Percentiles rank a stretch among this genome's conserved stretches.
Conservation (phyloP, 2,329 filamentous ascomycete genomes). For the Nannizzia gypsea region DNA sequence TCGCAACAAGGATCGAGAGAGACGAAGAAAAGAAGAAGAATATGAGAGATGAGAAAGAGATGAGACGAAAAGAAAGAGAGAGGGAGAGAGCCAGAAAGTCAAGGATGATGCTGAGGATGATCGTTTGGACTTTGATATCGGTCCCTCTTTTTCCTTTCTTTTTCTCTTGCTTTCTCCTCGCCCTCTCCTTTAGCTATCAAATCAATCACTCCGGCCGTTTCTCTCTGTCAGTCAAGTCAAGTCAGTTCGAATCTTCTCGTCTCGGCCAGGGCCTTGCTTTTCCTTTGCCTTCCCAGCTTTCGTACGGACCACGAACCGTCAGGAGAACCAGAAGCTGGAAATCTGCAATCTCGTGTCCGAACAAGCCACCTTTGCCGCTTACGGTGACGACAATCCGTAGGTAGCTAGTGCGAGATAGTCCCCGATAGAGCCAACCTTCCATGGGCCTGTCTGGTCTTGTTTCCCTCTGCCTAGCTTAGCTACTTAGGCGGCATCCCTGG, state of each 20-base stretch:
- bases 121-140: constrained; percentile 1
- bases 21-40: not conserved
- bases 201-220: too few relatives aligned
- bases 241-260: not conserved
- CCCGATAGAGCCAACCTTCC: constrained; percentile 4
- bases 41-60: too few relatives aligned
- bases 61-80: too few relatives aligned
- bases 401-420: constrained; percentile 1
- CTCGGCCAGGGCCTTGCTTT: not conserved
- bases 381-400: not conserved
- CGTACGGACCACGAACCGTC: not conserved
- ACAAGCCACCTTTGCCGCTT: constrained; percentile 4
- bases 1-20: not conserved
- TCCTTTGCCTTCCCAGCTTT: not conserved
- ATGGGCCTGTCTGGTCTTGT: not conserved
- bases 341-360: not conserved
- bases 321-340: too few relatives aligned
- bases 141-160: not conserved
- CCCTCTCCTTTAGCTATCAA: not conserved
- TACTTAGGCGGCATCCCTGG: not conserved
- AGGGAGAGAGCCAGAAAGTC: not conserved
- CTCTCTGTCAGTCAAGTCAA: not conserved
- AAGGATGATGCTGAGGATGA: not conserved
- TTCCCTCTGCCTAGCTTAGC: not conserved
- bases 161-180: not conserved